Evolutionary conservation across 495 filamentous ascomycete genomes (phyloP).

Genomic region (Penicillium bialowiezense): DNA sequence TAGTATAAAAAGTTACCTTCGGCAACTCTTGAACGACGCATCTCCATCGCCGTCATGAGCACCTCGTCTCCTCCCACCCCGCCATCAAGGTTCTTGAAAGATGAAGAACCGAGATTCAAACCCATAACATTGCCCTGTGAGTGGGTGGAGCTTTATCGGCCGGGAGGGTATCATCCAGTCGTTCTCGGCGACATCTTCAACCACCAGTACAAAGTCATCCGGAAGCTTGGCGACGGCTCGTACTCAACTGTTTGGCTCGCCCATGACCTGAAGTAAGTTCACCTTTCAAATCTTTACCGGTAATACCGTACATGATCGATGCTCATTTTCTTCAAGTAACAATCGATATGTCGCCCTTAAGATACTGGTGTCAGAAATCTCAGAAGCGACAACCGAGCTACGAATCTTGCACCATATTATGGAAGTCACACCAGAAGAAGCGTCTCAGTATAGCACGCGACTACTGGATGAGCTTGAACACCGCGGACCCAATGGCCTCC

Average conservation of each 20-base stretch:
- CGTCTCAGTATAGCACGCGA: constrained; percentile 26
- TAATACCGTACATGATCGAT: constrained; percentile 4
- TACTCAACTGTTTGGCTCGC: constrained; percentile 49
- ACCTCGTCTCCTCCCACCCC: constrained; percentile 14
- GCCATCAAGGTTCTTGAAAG: constrained; percentile 4
- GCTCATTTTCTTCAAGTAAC: constrained; percentile 16
- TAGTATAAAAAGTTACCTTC: constrained; percentile 2
- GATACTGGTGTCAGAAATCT: constrained; percentile 27
- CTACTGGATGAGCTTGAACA: constrained; percentile 43
- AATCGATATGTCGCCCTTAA: constrained; percentile 38
- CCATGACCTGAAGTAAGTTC: constrained; percentile 25
- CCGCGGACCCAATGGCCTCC: constrained; percentile 45
- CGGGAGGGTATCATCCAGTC: constrained; percentile 44
- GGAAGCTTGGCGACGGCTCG: constrained; percentile 44
- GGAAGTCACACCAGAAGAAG: constrained; percentile 14
- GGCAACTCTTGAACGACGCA: constrained; percentile 4
- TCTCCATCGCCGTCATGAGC: constrained; percentile 7
- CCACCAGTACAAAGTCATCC: constrained; percentile 35
- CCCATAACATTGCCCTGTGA: constrained; percentile 16
- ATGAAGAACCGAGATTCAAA: constrained; percentile 12
- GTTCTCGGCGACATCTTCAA: constrained; percentile 37
- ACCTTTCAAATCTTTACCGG: constrained; percentile 4
- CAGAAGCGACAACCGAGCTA: constrained; percentile 17
- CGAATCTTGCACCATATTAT: constrained; percentile 23
- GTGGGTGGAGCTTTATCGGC: constrained; percentile 29